These are phyloP conservation scores for Naganishia antarctica DNA, from an alignment of 768 basidiomycete species.

Conservation along the genomic window DNA sequence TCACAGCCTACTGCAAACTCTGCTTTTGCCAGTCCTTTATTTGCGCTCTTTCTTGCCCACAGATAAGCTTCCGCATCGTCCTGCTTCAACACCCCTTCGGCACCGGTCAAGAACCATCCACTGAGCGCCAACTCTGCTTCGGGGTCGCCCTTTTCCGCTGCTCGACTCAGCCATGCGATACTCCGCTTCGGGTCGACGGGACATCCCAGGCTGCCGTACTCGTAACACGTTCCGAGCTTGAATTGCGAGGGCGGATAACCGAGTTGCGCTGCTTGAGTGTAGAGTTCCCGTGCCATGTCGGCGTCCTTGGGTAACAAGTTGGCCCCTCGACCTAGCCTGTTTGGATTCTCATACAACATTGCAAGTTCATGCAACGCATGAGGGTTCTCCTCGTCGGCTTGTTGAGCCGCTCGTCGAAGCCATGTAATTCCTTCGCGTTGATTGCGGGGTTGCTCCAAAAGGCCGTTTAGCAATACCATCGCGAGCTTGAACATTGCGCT, in stretches of 20 bases:
- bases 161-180: conserved; percentile 98
- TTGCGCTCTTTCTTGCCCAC: conserved; percentile 93
- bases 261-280: conserved; percentile 83
- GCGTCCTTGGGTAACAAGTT: conserved; percentile 73
- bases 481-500: conserved; percentile 99
- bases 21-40: conserved; percentile 92
- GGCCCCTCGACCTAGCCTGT: conserved; percentile 46
- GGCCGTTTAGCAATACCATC: conserved; percentile 86
- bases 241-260: conserved; percentile 91
- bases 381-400: conserved; percentile 96
- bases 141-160: conserved; percentile 90
- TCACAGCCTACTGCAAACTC: conserved; percentile 87
- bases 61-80: conserved; percentile 98
- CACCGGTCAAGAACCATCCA: conserved; percentile 88
- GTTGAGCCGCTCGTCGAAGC: conserved; percentile 89
- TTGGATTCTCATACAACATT: conserved; percentile 47
- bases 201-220: conserved; percentile 82
- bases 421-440: conserved; percentile 88
- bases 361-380: conserved; percentile 97
- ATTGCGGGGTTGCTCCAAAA: conserved; percentile 75
- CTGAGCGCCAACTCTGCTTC: conserved; percentile 93
- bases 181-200: conserved; percentile 87
- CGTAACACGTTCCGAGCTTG: conserved; percentile 91
- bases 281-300: conserved; percentile 73
- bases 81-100: conserved; percentile 89